A percentile compares a stretch with the other conserved stretches of the same genome.
phyloP scores from a whole-genome alignment of 768 basidiomycete species.

The Tulasnella sp. region DNA sequence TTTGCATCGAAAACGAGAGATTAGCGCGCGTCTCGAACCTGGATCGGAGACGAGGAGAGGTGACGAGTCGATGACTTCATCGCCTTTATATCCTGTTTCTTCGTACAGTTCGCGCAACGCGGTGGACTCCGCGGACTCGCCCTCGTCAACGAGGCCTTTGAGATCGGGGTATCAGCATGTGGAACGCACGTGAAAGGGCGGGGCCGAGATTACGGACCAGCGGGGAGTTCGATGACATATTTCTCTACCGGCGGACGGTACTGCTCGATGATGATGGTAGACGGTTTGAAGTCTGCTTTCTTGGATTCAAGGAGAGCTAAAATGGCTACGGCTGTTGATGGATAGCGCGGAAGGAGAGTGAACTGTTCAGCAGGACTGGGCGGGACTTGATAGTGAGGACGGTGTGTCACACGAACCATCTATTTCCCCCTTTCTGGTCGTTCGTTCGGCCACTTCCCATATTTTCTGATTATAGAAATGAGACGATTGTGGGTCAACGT shows the following conservation, averaged over 20 bases:
- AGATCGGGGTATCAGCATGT: conserved; percentile 14
- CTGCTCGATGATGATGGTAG: conserved; percentile 82
- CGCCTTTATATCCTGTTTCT: conserved; percentile 80
- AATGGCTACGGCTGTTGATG: conserved; percentile 70
- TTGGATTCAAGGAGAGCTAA: conserved; percentile 70
- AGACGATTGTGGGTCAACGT: not conserved
- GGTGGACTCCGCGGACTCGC: conserved; percentile 67
- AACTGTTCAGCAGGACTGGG: not conserved
- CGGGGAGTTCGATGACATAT: conserved; percentile 58
- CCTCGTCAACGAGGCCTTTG: conserved; percentile 71
- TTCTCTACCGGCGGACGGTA: conserved; percentile 80
- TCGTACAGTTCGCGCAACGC: conserved; percentile 85
- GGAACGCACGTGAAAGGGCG: not conserved
- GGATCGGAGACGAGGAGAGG: conserved; percentile 59
- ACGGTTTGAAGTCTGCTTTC: conserved; percentile 54
- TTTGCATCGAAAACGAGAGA: too few relatives aligned
- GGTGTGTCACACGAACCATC: conserved; percentile 45
- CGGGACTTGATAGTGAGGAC: too few relatives aligned
- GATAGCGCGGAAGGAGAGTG: not conserved
- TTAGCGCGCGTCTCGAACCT: too few relatives aligned
- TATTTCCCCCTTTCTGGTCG: conserved; percentile 63
- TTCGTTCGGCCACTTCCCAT: conserved; percentile 89
- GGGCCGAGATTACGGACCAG: conserved; percentile 30
- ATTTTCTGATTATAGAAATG: conserved; percentile 48
- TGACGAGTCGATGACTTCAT: conserved; percentile 48